Conservation (phyloP, 2,329 filamentous ascomycete genomes). For the Penicillium sp. region DNA sequence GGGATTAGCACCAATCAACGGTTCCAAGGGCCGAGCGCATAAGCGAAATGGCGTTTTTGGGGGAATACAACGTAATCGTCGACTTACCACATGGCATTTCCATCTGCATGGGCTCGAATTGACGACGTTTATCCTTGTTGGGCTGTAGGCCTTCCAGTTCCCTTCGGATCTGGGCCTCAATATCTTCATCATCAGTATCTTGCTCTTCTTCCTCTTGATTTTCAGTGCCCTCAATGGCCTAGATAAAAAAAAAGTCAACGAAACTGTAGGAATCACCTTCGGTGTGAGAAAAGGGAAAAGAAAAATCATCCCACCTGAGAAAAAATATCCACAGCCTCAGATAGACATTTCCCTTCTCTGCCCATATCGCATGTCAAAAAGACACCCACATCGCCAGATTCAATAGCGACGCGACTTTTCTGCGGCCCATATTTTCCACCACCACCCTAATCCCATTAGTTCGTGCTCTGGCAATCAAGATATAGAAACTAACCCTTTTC, state of each 20-base stretch:
- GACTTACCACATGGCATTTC: conserved; percentile 50
- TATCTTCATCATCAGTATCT: conserved; percentile 49
- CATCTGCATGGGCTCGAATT: conserved; percentile 54
- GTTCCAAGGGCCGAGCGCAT: conserved; percentile 10
- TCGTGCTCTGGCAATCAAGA: background rate
- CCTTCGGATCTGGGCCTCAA: conserved; percentile 59
- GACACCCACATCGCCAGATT: conserved; percentile 58
- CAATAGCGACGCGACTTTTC: conserved; percentile 28
- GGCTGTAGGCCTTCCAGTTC: conserved; percentile 56
- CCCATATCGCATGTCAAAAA: conserved; percentile 64
- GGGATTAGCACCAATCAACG: conserved; percentile 25
- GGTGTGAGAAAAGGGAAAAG: background rate
- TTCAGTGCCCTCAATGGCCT: conserved; percentile 14
- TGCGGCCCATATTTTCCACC: conserved; percentile 32
- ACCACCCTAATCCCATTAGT: conserved; percentile 25
- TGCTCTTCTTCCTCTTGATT: conserved; percentile 22
- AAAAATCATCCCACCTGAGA: conserved; percentile 45
- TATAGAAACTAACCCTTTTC: conserved; percentile 30
- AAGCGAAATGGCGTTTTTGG: conserved; percentile 1
- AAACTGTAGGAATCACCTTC: too few species aligned
- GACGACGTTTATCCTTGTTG: conserved; percentile 45
- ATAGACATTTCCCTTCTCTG: conserved; percentile 58
- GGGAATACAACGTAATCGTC: background rate
- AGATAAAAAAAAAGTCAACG: conserved; percentile 5
- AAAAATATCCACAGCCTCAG: conserved; percentile 58